These are phyloP conservation scores for Byssochlamys sp. DNA, from an alignment of 2,329 filamentous ascomycete genomes.

Conservation along the genomic window DNA sequence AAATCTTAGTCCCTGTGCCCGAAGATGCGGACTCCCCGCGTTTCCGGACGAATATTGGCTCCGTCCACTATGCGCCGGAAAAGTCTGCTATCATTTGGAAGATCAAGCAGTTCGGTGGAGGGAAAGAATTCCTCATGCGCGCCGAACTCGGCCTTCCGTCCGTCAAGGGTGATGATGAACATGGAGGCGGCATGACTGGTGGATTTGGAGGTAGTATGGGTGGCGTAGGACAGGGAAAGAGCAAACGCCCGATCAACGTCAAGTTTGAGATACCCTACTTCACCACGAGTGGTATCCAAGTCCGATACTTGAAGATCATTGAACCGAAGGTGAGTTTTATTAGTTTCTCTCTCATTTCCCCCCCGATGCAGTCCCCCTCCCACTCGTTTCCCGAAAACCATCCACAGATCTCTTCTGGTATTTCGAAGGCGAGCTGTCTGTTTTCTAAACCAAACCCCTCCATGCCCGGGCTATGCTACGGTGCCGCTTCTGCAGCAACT, in stretches of 20 bases:
- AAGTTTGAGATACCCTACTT: constrained; percentile 99
- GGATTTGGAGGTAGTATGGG: constrained; percentile 96
- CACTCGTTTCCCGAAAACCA: background rate
- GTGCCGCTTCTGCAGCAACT: background rate
- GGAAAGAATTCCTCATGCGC: constrained; percentile 96
- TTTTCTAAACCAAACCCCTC: background rate
- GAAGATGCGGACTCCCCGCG: constrained; percentile 93
- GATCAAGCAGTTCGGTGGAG: constrained; percentile 98
- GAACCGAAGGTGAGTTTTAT: constrained; percentile 79
- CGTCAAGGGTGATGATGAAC: constrained; percentile 89
- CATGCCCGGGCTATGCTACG: background rate
- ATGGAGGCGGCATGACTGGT: constrained; percentile 92
- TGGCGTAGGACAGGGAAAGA: constrained; percentile 73
- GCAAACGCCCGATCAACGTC: constrained; percentile 92
- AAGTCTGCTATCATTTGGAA: constrained; percentile 98
- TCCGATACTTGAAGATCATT: constrained; percentile 96
- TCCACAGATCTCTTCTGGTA: background rate
- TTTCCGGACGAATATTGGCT: constrained; percentile 94
- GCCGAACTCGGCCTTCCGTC: constrained; percentile 89
- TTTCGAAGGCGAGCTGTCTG: background rate
- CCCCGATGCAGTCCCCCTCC: background rate
- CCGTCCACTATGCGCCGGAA: constrained; percentile 93
- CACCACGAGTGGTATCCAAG: constrained; percentile 97
- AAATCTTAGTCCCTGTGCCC: constrained; percentile 92
- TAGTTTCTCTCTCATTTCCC: background rate